These are phyloP conservation scores for Rhodamnia argentea DNA, from an alignment of 345 rosid species.

Conservation along the genomic window DNA sequence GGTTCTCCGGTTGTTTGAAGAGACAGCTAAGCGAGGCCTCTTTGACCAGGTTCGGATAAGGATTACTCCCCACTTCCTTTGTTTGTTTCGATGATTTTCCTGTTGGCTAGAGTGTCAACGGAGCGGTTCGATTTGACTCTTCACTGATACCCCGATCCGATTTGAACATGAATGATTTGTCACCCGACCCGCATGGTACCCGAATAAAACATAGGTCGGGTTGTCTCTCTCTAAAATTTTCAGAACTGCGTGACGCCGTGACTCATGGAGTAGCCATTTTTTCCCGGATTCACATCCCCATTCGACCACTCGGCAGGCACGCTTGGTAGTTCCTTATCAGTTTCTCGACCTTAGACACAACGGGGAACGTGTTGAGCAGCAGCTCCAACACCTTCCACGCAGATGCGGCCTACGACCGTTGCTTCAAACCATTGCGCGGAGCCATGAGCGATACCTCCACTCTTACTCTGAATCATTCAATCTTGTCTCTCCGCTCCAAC, in stretches of 20 bases:
- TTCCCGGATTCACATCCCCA: slow-evolving; percentile 36
- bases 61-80: not conserved
- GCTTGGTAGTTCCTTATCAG: slow-evolving; percentile 84
- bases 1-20: slow-evolving; percentile 44
- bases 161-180: too few relatives aligned
- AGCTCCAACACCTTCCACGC: slow-evolving; percentile 81
- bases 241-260: slow-evolving; percentile 22
- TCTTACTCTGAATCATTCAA: slow-evolving; percentile 60
- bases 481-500: slow-evolving; percentile 78
- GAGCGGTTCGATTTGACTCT: too few relatives aligned
- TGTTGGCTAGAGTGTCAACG: not conserved
- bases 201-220: too few relatives aligned
- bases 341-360: slow-evolving; percentile 95
- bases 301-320: slow-evolving; percentile 72
- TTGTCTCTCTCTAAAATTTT: too few relatives aligned
- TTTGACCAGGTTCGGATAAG: slow-evolving; percentile 60
- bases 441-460: slow-evolving; percentile 59
- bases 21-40: slow-evolving; percentile 47
- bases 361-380: slow-evolving; percentile 83
- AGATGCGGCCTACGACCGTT: slow-evolving; percentile 83
- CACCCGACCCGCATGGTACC: not conserved
- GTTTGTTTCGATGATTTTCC: not conserved
- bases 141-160: too few relatives aligned
- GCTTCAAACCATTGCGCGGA: slow-evolving; percentile 62
- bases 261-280: slow-evolving; percentile 24